Base-by-base conservation (phyloP, 805 yeast genomes). In the Candida dendrica region DNA sequence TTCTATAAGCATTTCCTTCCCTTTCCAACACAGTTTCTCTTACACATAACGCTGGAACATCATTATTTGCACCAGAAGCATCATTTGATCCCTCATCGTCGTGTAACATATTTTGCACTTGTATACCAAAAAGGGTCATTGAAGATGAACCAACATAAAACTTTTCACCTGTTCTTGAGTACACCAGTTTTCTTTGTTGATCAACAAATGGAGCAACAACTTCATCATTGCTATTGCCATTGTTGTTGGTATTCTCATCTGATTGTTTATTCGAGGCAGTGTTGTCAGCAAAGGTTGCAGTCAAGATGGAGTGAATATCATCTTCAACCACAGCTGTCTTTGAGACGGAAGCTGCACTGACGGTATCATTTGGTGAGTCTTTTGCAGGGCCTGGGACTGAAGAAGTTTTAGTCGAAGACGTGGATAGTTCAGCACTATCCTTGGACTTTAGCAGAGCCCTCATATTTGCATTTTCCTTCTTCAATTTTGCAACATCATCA, bases 141-240 rank as follows among this genome's bases (percentile, higher is more conserved):
- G 91, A 83, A 0, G 90, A 82, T 1, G 89, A 80, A 0, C 95
- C 95, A 31, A 83, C 85, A 53, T 83, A 84, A 32, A 83, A 74
- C 43, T 77, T 72, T 51, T 82, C 87, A 4, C 91, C 91, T 1
- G 88, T 81, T 47, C 87, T 68, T 0, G 89, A 81, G 50, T 81
- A 82, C 3, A 84, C 78, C 34, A 84, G 63, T 40, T 87, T 70
- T 2, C 91, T 88, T 51, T 80, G 77, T 48, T 79, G 77, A 50
- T 81, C 87, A 19, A 84, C 69, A 41, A 84, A 79, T 8, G 87
- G 86, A 2, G 84, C 81, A 4, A 81, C 79, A 8, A 81, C 77
- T 49, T 81, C 86, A 40, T 59, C 66, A 17, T 58, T 22, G 4
- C 9, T 26, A 10, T 17, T 19, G n/a, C 22, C 16, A 2, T 8